A percentile compares a stretch with the other conserved stretches of the same genome.
These are phyloP conservation scores for Elsinoe fawcettii DNA, from an alignment of 2,329 filamentous ascomycete genomes.

Conservation along the genomic window DNA sequence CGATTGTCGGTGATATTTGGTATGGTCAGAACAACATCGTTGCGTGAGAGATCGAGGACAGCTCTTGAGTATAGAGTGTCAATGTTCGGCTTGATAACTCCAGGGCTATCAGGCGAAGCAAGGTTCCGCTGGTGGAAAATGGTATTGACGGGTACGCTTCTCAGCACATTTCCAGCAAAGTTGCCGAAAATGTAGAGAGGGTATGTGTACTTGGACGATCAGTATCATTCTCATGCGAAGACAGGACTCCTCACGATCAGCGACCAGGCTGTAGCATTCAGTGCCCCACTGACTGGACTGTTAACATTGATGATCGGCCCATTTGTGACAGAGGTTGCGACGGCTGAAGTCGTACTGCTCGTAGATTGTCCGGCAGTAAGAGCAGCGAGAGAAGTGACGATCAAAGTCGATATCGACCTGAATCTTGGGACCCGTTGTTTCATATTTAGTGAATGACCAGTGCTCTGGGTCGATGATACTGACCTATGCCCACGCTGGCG, in stretches of 20 bases:
- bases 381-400: no score
- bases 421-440: no score
- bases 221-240: no score
- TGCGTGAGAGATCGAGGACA: slow-evolving; percentile 23
- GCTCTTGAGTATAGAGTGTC: background rate
- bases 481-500: no score
- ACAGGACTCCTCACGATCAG: background rate
- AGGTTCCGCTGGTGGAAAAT: slow-evolving; percentile 16
- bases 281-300: background rate
- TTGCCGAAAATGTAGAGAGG: slow-evolving; percentile 13
- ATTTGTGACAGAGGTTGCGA: background rate
- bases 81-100: background rate
- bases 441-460: no score
- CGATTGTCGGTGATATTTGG: slow-evolving; percentile 14
- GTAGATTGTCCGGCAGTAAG: background rate
- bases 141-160: slow-evolving; percentile 7
- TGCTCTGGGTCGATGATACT: no score
- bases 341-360: background rate
- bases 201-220: background rate
- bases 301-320: background rate
- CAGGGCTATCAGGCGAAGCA: slow-evolving; percentile 7
- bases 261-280: background rate
- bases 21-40: slow-evolving; percentile 29
- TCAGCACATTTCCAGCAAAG: slow-evolving; percentile 10
- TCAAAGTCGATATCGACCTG: no score